phyloP scores from a whole-genome alignment of 257 asterid genomes.

The Primulina huaijiensis region DNA sequence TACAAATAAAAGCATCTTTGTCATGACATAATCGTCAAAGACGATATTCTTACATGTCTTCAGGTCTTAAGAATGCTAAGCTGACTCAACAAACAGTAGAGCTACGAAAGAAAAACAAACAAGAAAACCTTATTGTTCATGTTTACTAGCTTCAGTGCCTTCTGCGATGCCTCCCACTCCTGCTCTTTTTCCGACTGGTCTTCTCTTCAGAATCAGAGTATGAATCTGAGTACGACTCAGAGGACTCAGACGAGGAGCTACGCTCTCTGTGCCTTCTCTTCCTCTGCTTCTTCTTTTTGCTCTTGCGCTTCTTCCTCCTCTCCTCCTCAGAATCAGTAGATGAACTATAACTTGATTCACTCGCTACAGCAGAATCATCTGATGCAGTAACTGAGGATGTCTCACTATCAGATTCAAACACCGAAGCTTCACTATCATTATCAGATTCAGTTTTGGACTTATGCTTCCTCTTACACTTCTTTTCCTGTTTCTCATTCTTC shows the following conservation, averaged over 20 bases:
- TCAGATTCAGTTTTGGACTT: constrained; percentile 61
- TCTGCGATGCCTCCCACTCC: constrained; percentile 33
- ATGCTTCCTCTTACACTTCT: constrained; percentile 88
- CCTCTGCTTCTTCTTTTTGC: constrained; percentile 57
- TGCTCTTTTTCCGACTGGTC: constrained; percentile 17
- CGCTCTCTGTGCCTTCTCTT: constrained; percentile 56
- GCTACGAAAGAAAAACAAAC: too few relatives aligned
- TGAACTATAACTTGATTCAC: constrained; percentile 62
- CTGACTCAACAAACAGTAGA: too few relatives aligned
- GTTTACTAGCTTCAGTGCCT: constrained; percentile 27
- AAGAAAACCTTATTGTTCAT: too few relatives aligned
- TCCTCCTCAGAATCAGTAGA: constrained; percentile 91
- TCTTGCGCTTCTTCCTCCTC: constrained; percentile 76
- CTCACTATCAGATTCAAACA: constrained; percentile 71
- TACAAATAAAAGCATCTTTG: too few relatives aligned
- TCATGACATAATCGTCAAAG: too few relatives aligned
- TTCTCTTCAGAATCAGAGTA: constrained; percentile 50
- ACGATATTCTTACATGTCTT: too few relatives aligned
- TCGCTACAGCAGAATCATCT: constrained; percentile 63
- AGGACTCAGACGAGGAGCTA: constrained; percentile 75
- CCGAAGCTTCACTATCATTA: constrained; percentile 82
- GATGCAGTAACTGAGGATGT: constrained; percentile 64
- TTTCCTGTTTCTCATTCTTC: constrained; percentile 40
- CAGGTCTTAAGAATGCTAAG: too few relatives aligned
- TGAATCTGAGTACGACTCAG: constrained; percentile 73